Conservation (phyloP, 345 rosid species). For the Eucalyptus fibrosa region DNA sequence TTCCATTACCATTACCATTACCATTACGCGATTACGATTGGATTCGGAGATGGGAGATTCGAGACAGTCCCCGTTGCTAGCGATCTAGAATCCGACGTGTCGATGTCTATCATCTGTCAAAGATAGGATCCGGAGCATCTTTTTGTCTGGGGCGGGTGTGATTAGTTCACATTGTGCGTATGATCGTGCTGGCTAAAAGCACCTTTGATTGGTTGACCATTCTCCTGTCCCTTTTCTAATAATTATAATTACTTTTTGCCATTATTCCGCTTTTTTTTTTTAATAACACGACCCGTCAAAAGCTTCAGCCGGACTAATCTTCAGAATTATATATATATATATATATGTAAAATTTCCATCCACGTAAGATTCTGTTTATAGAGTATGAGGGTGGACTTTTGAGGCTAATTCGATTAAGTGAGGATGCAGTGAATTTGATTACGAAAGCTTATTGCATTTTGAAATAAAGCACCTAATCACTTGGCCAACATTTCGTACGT, state of each 20-base stretch:
- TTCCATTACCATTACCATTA: background rate
- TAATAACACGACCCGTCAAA: background rate
- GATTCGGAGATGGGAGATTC: background rate
- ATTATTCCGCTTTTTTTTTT: background rate
- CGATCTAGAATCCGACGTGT: background rate
- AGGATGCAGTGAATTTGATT: background rate
- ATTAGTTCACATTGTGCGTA: background rate
- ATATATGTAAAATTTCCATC: background rate
- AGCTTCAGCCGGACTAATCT: background rate
- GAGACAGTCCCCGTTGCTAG: background rate
- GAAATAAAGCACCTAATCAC: background rate
- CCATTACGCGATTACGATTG: background rate
- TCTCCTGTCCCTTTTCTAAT: background rate
- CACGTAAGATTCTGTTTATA: background rate
- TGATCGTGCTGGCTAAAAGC: background rate
- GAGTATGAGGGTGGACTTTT: background rate
- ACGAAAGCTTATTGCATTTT: background rate
- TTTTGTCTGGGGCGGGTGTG: background rate
- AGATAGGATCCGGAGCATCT: background rate
- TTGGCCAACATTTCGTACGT: accelerated
- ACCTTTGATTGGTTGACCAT: background rate
- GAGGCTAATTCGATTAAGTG: accelerated
- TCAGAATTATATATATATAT: background rate
- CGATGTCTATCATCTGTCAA: background rate
- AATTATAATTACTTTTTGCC: background rate